Evolutionary conservation across 805 yeast species (phyloP).

Genomic region (Cyberlindnera meyerae): DNA sequence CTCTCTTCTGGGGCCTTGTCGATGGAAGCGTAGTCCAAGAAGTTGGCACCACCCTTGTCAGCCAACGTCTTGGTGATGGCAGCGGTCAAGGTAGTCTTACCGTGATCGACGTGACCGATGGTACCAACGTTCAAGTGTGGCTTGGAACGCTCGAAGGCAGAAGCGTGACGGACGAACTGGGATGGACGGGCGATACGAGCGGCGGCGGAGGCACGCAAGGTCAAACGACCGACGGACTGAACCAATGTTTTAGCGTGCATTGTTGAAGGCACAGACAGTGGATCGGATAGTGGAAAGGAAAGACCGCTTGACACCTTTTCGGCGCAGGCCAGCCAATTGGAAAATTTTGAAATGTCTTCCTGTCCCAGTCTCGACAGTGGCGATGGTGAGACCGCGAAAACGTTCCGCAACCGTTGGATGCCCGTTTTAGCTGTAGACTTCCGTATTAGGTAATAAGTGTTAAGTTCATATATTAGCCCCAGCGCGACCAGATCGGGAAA

Average conservation of each 20-base stretch:
- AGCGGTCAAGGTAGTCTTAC: conserved; percentile 96
- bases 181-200: conserved; percentile 2
- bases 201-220: conserved; percentile 10
- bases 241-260: conserved; percentile 12
- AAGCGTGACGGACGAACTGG: conserved; percentile 38
- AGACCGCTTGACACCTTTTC: no score
- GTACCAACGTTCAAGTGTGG: conserved; percentile 98
- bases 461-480: no score
- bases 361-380: no score
- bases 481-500: no score
- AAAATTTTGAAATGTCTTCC: no score
- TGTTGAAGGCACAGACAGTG: not conserved
- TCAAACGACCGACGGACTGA: conserved; percentile 11
- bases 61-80: conserved; percentile 96
- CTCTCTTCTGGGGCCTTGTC: conserved; percentile 99
- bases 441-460: no score
- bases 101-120: conserved; percentile 98
- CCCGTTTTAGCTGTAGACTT: no score
- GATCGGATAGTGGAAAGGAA: no score
- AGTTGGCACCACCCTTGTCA: conserved; percentile 83
- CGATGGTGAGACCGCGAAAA: no score
- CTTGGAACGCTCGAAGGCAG: conserved; percentile 87
- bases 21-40: conserved; percentile 88
- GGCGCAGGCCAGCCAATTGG: no score
- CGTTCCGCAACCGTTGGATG: no score